These are phyloP conservation scores for Debaryomyces coudertii DNA, from an alignment of 1,139 yeast genomes.

Conservation along the genomic window DNA sequence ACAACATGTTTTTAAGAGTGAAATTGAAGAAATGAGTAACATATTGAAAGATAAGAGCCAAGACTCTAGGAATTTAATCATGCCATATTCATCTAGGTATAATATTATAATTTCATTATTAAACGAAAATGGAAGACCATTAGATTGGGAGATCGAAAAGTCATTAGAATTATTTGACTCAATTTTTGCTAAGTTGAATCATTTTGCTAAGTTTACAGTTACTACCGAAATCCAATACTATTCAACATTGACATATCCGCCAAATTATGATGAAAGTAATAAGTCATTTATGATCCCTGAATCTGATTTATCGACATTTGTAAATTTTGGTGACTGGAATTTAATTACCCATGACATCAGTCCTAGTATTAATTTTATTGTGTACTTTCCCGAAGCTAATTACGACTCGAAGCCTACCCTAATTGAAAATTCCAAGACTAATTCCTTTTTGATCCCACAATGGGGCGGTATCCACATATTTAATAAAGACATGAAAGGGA, in stretches of 20 bases:
- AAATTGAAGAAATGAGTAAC: constrained; percentile 30
- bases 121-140: constrained; percentile 43
- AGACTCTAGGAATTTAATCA: constrained; percentile 37
- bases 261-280: constrained; percentile 25
- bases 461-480: constrained; percentile 78
- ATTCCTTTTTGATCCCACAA: constrained; percentile 82
- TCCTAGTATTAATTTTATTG: constrained; percentile 71
- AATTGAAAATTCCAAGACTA: constrained; percentile 53
- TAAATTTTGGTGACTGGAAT: constrained; percentile 80
- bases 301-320: constrained; percentile 64
- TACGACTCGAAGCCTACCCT: constrained; percentile 45
- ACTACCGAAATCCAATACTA: constrained; percentile 82
- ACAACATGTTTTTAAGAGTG: constrained; percentile 40
- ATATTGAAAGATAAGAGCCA: constrained; percentile 20
- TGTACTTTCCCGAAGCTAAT: constrained; percentile 59
- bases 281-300: constrained; percentile 41
- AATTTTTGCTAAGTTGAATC: constrained; percentile 36
- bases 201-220: constrained; percentile 69
- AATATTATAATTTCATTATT: constrained; percentile 67
- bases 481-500: constrained; percentile 40
- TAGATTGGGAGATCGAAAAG: constrained; percentile 44
- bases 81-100: constrained; percentile 63
- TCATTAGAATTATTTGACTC: constrained; percentile 32
- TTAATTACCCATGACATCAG: constrained; percentile 56
- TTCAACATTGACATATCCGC: constrained; percentile 42